Base-by-base conservation (phyloP, 1,284 basidiomycete species). In the Hypsizygus ulmarius region DNA sequence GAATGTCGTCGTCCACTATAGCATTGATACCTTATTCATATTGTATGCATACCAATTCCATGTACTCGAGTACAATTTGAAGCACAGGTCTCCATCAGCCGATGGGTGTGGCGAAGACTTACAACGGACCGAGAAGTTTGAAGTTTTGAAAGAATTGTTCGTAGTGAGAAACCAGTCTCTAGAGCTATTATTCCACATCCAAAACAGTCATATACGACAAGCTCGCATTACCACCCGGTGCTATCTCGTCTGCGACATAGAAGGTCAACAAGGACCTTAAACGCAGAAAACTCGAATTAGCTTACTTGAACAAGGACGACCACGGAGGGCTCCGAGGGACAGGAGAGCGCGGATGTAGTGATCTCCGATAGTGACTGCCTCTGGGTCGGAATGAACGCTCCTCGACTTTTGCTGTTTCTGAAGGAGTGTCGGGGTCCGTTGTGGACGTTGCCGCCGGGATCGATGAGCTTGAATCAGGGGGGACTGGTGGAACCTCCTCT, bases 151-250 rank as follows among this genome's bases (percentile, higher is more conserved):
- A 39, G 30, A 34, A 14, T 39, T 36, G 7, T 25, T 25, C 19
- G 8, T 42, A 16, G 25, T 14, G 49, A 48, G 43, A 50, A 52
- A 45, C 52, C 45, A 43, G 45, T 50, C 45, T 45, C 52, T 28
- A 35, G 45, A 42, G 21, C 34, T 11, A 18, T 49, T 47, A 25
- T 25, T 42, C 39, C 47, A 48, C 45, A 39, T 42, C 30, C 39
- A 28, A 15, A 33, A 39, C 49, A 33, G 21, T 25, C 41, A 40
- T 34, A 21, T 50, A 19, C 47, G 43, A 6, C 10, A 18, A 37
- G 42, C 41, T 45, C 33, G 39, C 30, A 21, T 32, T 19, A 25
- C 40, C 14, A 41, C 33, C 14, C 16, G 27, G 18, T 8, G 16
- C 7, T 7, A 7, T 53, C 45, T 38, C 48, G 45, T 45, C 52